Evolutionary conservation across 1,284 basidiomycete species (phyloP), one percentile per base, ranked within the genome.

Genomic region (Pascua sp.): DNA sequence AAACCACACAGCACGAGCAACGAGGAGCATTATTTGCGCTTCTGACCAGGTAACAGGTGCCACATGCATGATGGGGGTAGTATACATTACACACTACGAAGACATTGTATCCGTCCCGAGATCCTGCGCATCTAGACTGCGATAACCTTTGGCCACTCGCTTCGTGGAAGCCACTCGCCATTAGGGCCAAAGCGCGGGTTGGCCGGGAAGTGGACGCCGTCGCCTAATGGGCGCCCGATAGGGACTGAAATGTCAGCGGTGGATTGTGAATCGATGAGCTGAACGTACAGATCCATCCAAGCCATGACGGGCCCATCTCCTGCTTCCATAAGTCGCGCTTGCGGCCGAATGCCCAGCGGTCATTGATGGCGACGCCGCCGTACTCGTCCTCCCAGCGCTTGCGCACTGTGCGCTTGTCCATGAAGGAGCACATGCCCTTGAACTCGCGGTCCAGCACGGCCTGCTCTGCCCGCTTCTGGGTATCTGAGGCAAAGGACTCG

Each of bases 221-320:
- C 71, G 1, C 72, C 74, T 17, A 62, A 55, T 2, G 76, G 69
- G 13, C 62, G 56, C 2, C 75, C 75, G 9, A 78, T 61, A 0
- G 76, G 76, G 2, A 78, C 76, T 78, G 56, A 2, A 13, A 18
- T 15, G 37, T 47, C 43, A 53, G 48, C 36, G 41, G 16, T 17
- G 7, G 24, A 17, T 36, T 13, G 44, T 11, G n/a, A n/a, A 24
- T 10, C 2, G 11, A 13, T n/a, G 24, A 32, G 24, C 24, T 32
- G 24, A 17, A 73, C 76, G 67, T 51, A 77, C 76, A 56, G 17
- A 78, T 66, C 76, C 76, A 78, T 0, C 70, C 71, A 2, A 68
- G 11, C 51, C 51, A 61, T 3, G 49, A 56, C 44, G 55, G 50
- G 0, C 76, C 75, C 76, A 78, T 78, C 59, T 73, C 68, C 53